phyloP scores from a whole-genome alignment of 768 basidiomycete species.

The Suillus sp. region DNA sequence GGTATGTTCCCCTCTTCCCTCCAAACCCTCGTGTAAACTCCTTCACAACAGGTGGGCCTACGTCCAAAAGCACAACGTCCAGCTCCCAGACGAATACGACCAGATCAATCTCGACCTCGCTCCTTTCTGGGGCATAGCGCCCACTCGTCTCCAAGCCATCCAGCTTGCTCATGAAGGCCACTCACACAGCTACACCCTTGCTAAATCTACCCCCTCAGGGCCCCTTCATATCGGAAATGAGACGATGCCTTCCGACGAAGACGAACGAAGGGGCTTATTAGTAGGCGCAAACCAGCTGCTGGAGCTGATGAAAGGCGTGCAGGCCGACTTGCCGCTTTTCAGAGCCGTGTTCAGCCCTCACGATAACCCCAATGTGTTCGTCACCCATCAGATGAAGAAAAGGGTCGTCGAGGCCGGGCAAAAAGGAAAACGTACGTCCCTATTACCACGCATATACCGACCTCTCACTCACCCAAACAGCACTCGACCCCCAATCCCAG shows the following conservation, averaged over 20 bases:
- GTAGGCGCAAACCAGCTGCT: constrained; percentile 39
- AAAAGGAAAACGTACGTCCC: background rate
- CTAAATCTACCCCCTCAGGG: constrained; percentile 22
- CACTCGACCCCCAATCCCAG: background rate
- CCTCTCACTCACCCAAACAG: background rate
- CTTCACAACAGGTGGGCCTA: constrained; percentile 45
- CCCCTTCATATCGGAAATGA: constrained; percentile 21
- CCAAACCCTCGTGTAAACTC: background rate
- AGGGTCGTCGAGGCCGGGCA: constrained; percentile 36
- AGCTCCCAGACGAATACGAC: constrained; percentile 57
- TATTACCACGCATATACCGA: background rate
- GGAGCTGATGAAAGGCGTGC: constrained; percentile 40
- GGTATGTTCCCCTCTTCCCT: constrained; percentile 33
- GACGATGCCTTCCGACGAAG: constrained; percentile 14
- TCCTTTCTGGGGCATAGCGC: constrained; percentile 46
- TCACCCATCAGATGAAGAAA: constrained; percentile 36
- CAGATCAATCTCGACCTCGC: constrained; percentile 46
- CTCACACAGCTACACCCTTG: constrained; percentile 39
- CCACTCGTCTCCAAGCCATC: constrained; percentile 32
- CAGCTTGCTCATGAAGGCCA: constrained; percentile 33
- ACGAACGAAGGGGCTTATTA: constrained; percentile 4
- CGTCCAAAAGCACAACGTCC: constrained; percentile 45
- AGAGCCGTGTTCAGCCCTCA: constrained; percentile 48
- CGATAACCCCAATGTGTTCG: constrained; percentile 43
- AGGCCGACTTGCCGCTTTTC: constrained; percentile 46